A percentile compares a stretch with the other conserved stretches of the same genome.
Conservation (phyloP, 108 stramenopile species). For the Mayamaea pseudoterrestris region DNA sequence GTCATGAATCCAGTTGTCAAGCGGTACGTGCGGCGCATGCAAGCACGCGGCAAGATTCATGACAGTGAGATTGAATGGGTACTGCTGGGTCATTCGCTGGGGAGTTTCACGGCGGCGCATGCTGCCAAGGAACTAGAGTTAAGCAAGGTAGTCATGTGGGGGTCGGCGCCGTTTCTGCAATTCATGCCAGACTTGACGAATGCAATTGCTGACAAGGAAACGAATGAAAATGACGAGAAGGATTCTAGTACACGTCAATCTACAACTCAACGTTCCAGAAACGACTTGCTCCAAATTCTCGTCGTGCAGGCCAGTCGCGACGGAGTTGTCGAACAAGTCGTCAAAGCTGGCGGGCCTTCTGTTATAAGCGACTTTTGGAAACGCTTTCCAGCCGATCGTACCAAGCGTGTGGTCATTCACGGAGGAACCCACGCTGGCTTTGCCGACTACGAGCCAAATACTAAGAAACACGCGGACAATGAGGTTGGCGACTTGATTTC, state of each 20-base stretch:
- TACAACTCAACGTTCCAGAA: slow-evolving; percentile 17
- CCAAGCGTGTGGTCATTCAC: too few relatives aligned
- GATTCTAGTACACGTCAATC: neutral
- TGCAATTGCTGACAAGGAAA: too few relatives aligned
- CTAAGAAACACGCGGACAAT: neutral
- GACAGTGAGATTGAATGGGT: slow-evolving; percentile 6
- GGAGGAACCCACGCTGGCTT: slow-evolving; percentile 30
- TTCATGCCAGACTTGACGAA: slow-evolving; percentile 13
- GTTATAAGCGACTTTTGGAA: too few relatives aligned
- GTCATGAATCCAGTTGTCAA: slow-evolving; percentile 4
- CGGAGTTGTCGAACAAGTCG: too few relatives aligned
- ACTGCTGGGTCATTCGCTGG: slow-evolving; percentile 29
- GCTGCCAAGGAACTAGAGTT: slow-evolving; percentile 6
- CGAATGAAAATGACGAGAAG: neutral
- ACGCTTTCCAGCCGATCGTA: too few relatives aligned
- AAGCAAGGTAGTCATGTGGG: slow-evolving; percentile 16
- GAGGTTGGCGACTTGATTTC: neutral
- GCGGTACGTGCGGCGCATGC: slow-evolving; percentile 7
- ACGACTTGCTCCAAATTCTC: slow-evolving; percentile 6
- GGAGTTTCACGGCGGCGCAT: slow-evolving; percentile 21
- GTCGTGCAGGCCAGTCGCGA: too few relatives aligned
- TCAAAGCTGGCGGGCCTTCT: too few relatives aligned
- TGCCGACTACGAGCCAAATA: slow-evolving; percentile 15
- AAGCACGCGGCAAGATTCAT: too few relatives aligned
- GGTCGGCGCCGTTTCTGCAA: slow-evolving; percentile 14